Evolutionary conservation across 441 rosid species (phyloP).

Genomic region (Corymbia citriodora): DNA sequence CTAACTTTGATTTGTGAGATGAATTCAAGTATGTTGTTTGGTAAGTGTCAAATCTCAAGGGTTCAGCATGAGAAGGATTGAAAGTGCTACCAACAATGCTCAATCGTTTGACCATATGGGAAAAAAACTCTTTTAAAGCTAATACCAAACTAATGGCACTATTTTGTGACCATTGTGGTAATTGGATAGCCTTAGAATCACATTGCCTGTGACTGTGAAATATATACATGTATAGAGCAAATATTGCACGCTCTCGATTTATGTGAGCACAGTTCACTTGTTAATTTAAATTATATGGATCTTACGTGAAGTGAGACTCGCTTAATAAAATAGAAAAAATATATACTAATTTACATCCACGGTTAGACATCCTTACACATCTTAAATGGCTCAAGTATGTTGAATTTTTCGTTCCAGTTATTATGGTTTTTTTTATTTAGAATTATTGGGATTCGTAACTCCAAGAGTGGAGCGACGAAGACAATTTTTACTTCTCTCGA

Average conservation of each 20-base stretch:
- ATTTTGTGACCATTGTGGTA: neutral
- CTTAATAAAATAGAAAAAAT: rapidly evolving
- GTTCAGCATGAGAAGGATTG: too few relatives aligned
- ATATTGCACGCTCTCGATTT: rapidly evolving
- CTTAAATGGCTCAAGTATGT: rapidly evolving
- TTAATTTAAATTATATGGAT: neutral
- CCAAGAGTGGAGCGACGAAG: neutral
- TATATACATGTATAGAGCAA: neutral
- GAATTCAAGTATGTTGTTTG: neutral
- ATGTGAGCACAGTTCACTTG: rapidly evolving
- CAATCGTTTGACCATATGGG: neutral
- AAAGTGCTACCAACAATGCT: neutral
- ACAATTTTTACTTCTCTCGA: neutral
- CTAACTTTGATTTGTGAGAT: neutral
- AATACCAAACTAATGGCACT: neutral
- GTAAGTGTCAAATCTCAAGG: too few relatives aligned
- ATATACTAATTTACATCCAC: rapidly evolving
- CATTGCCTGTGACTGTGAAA: rapidly evolving
- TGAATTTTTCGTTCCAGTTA: too few relatives aligned
- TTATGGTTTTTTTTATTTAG: neutral
- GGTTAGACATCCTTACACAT: rapidly evolving
- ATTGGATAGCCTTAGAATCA: rapidly evolving
- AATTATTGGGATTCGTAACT: neutral
- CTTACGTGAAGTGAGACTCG: rapidly evolving
- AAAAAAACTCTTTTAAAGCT: neutral